A percentile compares a stretch with the other conserved stretches of the same genome.
Conservation (phyloP, 495 filamentous ascomycete genomes). For the Aspergillus baeticus region DNA sequence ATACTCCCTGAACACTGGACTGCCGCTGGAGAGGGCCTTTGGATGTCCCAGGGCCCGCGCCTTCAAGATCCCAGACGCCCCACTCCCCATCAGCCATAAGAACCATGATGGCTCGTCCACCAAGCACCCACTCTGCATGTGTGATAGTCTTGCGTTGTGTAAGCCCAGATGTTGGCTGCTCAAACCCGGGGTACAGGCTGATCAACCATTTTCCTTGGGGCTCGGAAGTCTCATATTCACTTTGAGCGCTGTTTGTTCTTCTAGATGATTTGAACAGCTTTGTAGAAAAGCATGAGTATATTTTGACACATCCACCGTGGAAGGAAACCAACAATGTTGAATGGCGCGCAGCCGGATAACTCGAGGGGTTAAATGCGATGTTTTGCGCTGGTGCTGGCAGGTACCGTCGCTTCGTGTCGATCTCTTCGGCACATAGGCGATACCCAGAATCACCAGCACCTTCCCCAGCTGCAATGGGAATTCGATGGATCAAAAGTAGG, state of each 20-base stretch:
- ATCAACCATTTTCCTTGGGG: slow-evolving; percentile 60
- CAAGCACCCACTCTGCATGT: slow-evolving; percentile 80
- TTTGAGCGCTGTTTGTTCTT: slow-evolving; percentile 24
- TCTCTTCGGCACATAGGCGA: slow-evolving; percentile 37
- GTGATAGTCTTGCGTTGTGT: slow-evolving; percentile 69
- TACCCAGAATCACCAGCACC: slow-evolving; percentile 23
- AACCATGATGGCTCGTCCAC: slow-evolving; percentile 71
- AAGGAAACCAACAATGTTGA: slow-evolving; percentile 66
- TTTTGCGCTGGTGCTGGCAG: slow-evolving; percentile 62
- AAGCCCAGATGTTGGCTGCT: slow-evolving; percentile 36
- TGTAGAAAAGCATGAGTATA: slow-evolving; percentile 53
- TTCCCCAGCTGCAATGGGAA: slow-evolving; percentile 41
- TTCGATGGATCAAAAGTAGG: slow-evolving; percentile 53
- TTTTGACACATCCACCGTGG: slow-evolving; percentile 64
- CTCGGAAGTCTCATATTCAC: slow-evolving; percentile 32
- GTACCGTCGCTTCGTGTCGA: slow-evolving; percentile 61
- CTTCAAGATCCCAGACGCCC: slow-evolving; percentile 89
- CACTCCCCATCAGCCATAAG: slow-evolving; percentile 85
- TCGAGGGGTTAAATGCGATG: slow-evolving; percentile 71
- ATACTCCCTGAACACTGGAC: slow-evolving; percentile 53
- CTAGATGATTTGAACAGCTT: slow-evolving; percentile 27
- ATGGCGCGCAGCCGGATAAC: slow-evolving; percentile 56
- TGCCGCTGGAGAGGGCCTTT: slow-evolving; percentile 58
- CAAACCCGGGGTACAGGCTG: slow-evolving; percentile 68
- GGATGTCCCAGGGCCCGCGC: slow-evolving; percentile 53